Evolutionary conservation across 2,329 filamentous ascomycete genomes (phyloP).

Genomic region (Fusarium equiseti): DNA sequence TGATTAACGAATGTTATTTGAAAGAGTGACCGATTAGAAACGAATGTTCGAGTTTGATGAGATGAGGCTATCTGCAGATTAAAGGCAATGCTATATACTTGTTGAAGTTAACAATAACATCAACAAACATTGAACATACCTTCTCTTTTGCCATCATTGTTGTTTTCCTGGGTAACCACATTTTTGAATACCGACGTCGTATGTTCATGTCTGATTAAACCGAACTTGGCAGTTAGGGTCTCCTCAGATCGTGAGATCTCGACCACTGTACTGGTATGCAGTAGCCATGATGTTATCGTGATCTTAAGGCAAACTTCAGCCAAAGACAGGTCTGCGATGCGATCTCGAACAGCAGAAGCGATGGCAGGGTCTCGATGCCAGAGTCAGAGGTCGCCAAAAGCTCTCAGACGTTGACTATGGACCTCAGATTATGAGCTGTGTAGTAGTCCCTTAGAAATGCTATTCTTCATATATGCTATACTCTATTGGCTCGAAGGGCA

Average conservation of each 20-base stretch:
- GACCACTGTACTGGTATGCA: neutral
- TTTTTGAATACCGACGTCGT: neutral
- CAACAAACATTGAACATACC: neutral
- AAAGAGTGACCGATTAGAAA: neutral
- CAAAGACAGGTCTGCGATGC: neutral
- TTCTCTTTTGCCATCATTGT: neutral
- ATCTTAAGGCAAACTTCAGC: neutral
- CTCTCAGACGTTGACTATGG: neutral
- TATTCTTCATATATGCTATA: rapidly evolving
- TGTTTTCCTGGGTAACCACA: neutral
- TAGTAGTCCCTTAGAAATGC: neutral
- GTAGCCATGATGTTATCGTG: neutral
- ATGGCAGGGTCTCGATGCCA: too few species aligned
- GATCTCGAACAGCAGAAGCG: too few species aligned
- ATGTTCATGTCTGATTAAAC: neutral
- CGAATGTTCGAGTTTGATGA: neutral
- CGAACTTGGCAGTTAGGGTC: rapidly evolving
- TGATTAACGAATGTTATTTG: neutral
- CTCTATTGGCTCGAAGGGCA: neutral
- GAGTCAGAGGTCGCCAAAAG: too few species aligned
- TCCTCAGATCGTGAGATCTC: neutral
- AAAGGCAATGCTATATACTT: neutral
- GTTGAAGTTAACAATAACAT: neutral
- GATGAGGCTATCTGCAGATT: neutral
- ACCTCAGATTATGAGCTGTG: neutral